Conservation (phyloP, 2,329 filamentous ascomycete genomes). For the Acephala macrosclerotiorum region DNA sequence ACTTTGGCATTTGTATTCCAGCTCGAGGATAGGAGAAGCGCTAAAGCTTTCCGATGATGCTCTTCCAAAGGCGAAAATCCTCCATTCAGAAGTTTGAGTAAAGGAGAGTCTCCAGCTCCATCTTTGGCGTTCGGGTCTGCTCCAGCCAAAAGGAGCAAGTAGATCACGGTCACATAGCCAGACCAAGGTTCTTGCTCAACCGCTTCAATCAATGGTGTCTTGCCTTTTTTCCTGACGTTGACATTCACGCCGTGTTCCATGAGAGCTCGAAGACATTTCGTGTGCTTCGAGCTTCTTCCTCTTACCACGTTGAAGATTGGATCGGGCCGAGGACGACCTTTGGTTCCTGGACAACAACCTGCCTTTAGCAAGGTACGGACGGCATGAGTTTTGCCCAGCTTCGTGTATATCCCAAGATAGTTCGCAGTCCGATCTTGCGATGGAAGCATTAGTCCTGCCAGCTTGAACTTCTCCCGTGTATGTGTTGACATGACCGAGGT, state of each 20-base stretch:
- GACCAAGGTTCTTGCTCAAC: conserved; percentile 22
- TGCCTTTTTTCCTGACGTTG: conserved; percentile 14
- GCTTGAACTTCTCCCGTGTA: conserved; percentile 20
- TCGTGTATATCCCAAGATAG: conserved; percentile 21
- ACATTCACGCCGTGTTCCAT: conserved; percentile 22
- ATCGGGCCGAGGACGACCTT: conserved; percentile 13
- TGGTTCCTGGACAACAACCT: conserved; percentile 23
- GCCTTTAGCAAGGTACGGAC: conserved; percentile 13
- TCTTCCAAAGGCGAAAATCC: conserved; percentile 15
- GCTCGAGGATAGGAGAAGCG: conserved; percentile 20
- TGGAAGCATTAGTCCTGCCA: conserved; percentile 21
- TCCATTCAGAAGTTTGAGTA: conserved; percentile 21
- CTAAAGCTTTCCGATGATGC: conserved; percentile 22
- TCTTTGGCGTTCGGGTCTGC: conserved; percentile 23
- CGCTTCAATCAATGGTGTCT: conserved; percentile 23
- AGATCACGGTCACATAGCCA: conserved; percentile 24
- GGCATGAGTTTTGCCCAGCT: conserved; percentile 15
- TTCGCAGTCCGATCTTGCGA: conserved; percentile 22
- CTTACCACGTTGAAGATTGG: conserved; percentile 23
- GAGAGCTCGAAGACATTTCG: conserved; percentile 23
- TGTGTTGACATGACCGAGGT: conserved; percentile 25
- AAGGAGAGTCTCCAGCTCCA: conserved; percentile 13
- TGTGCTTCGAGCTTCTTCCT: conserved; percentile 22
- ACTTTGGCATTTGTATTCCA: conserved; percentile 19
- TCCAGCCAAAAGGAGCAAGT: conserved; percentile 20